These are phyloP conservation scores for Fusarium sp. DNA, from an alignment of 2,329 filamentous ascomycete genomes.

Conservation along the genomic window DNA sequence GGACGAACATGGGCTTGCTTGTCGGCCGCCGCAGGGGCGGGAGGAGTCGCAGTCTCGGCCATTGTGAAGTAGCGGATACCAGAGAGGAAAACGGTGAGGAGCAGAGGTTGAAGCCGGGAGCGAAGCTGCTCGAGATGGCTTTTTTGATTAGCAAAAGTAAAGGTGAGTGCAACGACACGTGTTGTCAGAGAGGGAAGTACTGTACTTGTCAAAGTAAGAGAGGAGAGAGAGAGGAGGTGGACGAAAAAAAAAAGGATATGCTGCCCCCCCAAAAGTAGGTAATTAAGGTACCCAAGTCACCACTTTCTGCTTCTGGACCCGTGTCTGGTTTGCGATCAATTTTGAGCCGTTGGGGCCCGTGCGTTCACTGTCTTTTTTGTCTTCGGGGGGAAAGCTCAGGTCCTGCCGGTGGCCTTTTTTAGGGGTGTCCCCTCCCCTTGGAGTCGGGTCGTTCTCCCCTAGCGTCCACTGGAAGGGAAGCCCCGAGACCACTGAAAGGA, in stretches of 20 bases:
- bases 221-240: conserved; percentile 7
- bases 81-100: conserved; percentile 3
- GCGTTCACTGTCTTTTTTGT: conserved; percentile 23
- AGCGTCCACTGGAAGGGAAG: conserved; percentile 29
- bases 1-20: conserved; percentile 65
- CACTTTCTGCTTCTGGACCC: conserved; percentile 42
- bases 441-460: conserved; percentile 34
- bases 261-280: conserved; percentile 15
- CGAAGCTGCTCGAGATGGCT: conserved; percentile 28
- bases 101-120: conserved; percentile 29
- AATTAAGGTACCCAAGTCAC: conserved; percentile 35
- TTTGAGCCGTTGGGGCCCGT: conserved; percentile 41
- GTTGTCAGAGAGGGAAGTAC: conserved; percentile 14
- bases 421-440: conserved; percentile 27
- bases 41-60: conserved; percentile 56
- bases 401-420: conserved; percentile 15
- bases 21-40: conserved; percentile 52
- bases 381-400: neutral
- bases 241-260: conserved; percentile 28
- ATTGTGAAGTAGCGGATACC: conserved; percentile 49
- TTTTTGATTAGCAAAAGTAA: conserved; percentile 11
- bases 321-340: conserved; percentile 40
- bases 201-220: conserved; percentile 3
- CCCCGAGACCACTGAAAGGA: conserved; percentile 9
- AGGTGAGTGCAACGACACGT: conserved; percentile 34